Evolutionary conservation across 2,329 filamentous ascomycete species (phyloP).

Genomic region (Botryosphaeria agaves): DNA sequence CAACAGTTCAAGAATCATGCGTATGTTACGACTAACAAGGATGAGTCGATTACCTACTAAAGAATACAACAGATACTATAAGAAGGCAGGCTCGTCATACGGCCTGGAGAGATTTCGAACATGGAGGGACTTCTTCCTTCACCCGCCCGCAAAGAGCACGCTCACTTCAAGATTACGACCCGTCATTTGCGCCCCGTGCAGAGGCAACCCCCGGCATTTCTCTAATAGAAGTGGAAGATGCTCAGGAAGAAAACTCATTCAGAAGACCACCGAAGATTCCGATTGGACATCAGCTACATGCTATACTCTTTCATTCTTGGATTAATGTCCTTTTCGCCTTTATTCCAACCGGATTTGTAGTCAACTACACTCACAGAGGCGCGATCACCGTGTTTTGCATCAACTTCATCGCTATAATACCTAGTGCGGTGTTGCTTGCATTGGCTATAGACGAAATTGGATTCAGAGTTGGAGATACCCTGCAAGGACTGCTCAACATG

Average conservation of each 20-base stretch:
- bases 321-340: conserved; percentile 69
- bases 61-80: too few species aligned
- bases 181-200: too few species aligned
- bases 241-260: conserved; percentile 8
- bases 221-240: too few species aligned
- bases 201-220: too few species aligned
- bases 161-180: too few species aligned
- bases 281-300: conserved; percentile 41
- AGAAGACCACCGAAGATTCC: conserved; percentile 7
- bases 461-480: conserved; percentile 56
- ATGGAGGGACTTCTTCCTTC: too few species aligned
- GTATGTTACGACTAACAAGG: too few species aligned
- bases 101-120: too few species aligned
- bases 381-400: conserved; percentile 53
- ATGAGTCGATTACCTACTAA: too few species aligned
- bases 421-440: conserved; percentile 69
- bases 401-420: conserved; percentile 89
- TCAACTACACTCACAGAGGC: conserved; percentile 46
- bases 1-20: too few species aligned
- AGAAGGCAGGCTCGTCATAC: too few species aligned
- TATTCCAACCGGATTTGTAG: conserved; percentile 58
- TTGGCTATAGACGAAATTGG: conserved; percentile 87
- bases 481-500: conserved; percentile 79
- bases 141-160: too few species aligned
- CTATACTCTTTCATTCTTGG: conserved; percentile 67